These are phyloP conservation scores for Phoenix roebelenii DNA, from an alignment of 176 grass and related monocot genomes.

Conservation along the genomic window DNA sequence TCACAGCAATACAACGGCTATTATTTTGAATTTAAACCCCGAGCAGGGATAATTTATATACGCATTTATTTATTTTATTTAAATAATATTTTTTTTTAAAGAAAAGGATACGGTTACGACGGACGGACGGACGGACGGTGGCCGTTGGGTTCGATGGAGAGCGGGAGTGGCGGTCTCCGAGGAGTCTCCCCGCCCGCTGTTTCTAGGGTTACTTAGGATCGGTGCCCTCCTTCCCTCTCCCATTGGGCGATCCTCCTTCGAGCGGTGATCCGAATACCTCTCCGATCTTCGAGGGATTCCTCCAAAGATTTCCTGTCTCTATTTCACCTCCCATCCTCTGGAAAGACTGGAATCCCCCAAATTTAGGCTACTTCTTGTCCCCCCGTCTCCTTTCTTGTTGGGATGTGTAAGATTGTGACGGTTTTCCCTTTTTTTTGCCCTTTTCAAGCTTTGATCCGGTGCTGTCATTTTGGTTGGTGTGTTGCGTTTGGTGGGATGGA, in stretches of 20 bases:
- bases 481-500: slow-evolving; percentile 9
- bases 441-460: background rate
- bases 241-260: slow-evolving; percentile 2
- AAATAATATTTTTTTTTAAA: no score
- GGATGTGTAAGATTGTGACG: slow-evolving; percentile 1
- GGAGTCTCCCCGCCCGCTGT: background rate
- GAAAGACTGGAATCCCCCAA: background rate
- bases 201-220: background rate
- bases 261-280: slow-evolving; percentile 5
- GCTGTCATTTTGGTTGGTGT: slow-evolving; percentile 7
- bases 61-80: no score
- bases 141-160: slow-evolving; percentile 24
- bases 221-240: background rate
- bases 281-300: slow-evolving; percentile 20
- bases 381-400: background rate
- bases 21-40: no score
- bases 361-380: background rate
- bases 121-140: background rate
- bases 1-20: no score
- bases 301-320: background rate
- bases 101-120: background rate
- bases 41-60: no score
- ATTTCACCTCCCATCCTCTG: background rate
- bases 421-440: background rate
- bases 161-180: slow-evolving; percentile 25